Conservation (phyloP, 2,329 filamentous ascomycete species). For the Sordariomycetes sp. region DNA sequence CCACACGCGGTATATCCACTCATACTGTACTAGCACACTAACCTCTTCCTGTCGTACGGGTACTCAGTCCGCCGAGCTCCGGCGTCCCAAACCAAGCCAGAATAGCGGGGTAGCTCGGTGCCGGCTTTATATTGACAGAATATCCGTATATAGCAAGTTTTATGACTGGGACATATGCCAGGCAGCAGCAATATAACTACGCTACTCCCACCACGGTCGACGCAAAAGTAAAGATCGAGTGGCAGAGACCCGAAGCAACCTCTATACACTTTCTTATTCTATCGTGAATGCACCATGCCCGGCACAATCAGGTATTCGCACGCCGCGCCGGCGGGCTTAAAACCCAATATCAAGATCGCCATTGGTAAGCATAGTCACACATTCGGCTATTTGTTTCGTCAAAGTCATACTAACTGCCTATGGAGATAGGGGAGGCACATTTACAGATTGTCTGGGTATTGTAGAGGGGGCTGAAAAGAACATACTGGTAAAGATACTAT, state of each 20-base stretch:
- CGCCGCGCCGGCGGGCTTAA: background rate
- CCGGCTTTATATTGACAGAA: too few relatives aligned
- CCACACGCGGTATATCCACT: too few relatives aligned
- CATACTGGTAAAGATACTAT: conserved; percentile 58
- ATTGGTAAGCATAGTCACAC: background rate
- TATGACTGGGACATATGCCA: too few relatives aligned
- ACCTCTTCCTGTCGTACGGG: too few relatives aligned
- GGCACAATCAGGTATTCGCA: background rate
- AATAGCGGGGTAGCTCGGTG: too few relatives aligned
- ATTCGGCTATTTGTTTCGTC: background rate
- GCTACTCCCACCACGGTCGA: too few relatives aligned
- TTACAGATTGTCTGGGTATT: conserved; percentile 57
- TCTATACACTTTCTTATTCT: background rate
- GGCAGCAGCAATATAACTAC: too few relatives aligned
- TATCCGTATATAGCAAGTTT: too few relatives aligned
- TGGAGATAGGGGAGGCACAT: conserved; percentile 32
- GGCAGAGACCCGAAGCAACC: background rate
- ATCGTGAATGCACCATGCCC: background rate
- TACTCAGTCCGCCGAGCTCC: too few relatives aligned
- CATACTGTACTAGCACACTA: too few relatives aligned
- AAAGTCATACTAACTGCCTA: background rate
- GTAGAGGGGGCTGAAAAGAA: conserved; percentile 48
- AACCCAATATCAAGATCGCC: background rate
- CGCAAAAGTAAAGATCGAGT: background rate
- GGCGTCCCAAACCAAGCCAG: too few relatives aligned